Evolutionary conservation across 2,329 filamentous ascomycete genomes (phyloP), one percentile per base, ranked within the genome.

Genomic region (Talaromyces verruculosus): DNA sequence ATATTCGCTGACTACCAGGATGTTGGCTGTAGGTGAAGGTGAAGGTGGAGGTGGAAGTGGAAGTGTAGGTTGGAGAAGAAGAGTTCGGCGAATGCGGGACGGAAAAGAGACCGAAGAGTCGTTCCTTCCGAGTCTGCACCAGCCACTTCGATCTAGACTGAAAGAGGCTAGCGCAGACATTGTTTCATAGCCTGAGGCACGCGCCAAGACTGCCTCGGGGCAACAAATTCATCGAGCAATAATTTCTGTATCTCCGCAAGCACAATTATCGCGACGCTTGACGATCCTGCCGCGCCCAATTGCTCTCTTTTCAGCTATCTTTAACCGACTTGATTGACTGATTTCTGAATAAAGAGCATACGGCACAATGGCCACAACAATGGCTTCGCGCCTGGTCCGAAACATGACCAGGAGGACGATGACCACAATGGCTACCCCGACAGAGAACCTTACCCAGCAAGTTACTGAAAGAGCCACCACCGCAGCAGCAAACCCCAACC

Each of bases 391-490:
- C 17, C n/a, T 64, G 49, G 25, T 57, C 62, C 7, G 49, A 2
- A 58, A 47, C n/a, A 64, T 58, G 25, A n/a, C 39, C n/a, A 60
- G 57, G 57, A 60, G 57, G 22, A 60, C 57, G 8, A 45, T 60
- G 57, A 60, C 57, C 39, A 60, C 57, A 7, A 60, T 45, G 57
- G 37, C 57, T 57, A 37, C 53, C 10, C 19, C 47, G 15, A 47
- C 62, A 35, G 43, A 37, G 30, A 35, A 22, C n/a, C 49, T 45
- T 51, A 57, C n/a, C 41, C 58, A 47, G 13, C 13, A 8, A 15
- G 30, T 33, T 15, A 28, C 61, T 28, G 39, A 43, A 43, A 53
- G 17, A 49, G 17, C 39, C 49, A 49, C 47, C 45, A 64, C 62
- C 5, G 25, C 61, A 41, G n/a, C 61, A 47, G 28, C 28, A 45